Evolutionary conservation across 805 yeast species (phyloP), one percentile per base, ranked within the genome.

Genomic region (Sugiyamaella floridensis): DNA sequence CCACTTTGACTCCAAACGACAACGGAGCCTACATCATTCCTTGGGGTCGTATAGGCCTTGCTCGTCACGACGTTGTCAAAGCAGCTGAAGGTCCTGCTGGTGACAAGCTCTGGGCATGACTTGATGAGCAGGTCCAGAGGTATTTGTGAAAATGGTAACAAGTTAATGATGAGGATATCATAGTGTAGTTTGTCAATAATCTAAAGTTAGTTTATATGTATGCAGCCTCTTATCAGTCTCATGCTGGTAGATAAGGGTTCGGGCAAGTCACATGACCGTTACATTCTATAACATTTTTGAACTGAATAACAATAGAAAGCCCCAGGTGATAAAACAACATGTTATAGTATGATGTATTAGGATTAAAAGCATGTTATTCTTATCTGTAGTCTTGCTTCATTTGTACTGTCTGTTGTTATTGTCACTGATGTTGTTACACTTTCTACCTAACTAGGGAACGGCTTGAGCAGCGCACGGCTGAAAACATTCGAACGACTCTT

Each of bases 1-100:
- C 79, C 5, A 63, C 66, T 2, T 54, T 76, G 15, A 67, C 71
- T 0, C 9, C 61, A 1, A 55, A 58, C 37, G 63, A 71, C 14
- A 63, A 67, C 34, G 75, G 76, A 1, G 65, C 60, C 26, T 75
- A 67, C 57, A 58, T 72, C 15, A 65, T 68, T 14, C 77, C 81
- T 3, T 75, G 70, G 67, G 81, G 81, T 1, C 53, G 61, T 4
- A 59, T 67, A 14, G 76, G 76, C 22, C 48, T 46, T 2, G 56
- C 69, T n/a, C 64, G 78, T 56, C 55, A 57, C 1, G 80, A 77
- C 54, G 59, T 76, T 15, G 55, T 57, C 10, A 66, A 58, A 2
- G 71, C 68, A 1, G 57, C 66, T 37, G 61, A 61, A 4, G 65
- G 66, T 46, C 72, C 67, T 8, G 62, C 58, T 15, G 75, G 71